phyloP scores from a whole-genome alignment of 164 flowering plant species.

The Dillenia suffruticosa region DNA sequence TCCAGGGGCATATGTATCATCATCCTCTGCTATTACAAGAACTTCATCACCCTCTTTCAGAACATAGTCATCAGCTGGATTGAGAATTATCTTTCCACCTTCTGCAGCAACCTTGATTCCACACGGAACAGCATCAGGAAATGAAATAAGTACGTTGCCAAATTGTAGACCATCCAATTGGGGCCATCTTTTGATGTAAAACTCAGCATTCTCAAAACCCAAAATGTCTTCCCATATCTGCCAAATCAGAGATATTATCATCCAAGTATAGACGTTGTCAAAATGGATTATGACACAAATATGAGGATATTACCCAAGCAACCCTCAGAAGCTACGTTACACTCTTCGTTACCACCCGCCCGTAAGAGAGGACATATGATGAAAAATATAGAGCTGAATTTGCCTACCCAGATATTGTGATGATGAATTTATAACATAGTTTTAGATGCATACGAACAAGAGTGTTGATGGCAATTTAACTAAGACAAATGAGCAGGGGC shows the following conservation, averaged over 20 bases:
- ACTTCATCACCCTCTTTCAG: slow-evolving; percentile 82
- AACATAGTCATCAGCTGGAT: slow-evolving; percentile 75
- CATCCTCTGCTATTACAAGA: slow-evolving; percentile 95
- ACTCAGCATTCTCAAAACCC: slow-evolving; percentile 96
- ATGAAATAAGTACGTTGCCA: slow-evolving; percentile 71
- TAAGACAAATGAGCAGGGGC: no score
- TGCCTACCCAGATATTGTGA: no score
- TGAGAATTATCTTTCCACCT: slow-evolving; percentile 72
- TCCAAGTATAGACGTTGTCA: no score
- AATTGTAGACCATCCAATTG: slow-evolving; percentile 69
- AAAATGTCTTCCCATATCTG: slow-evolving; percentile 98
- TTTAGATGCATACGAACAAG: no score
- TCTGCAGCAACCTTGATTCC: slow-evolving; percentile 84
- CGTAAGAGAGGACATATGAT: no score
- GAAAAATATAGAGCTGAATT: no score
- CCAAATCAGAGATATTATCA: not conserved
- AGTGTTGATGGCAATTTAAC: no score
- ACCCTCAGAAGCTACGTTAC: no score
- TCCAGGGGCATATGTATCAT: slow-evolving; percentile 78
- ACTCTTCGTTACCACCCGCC: no score
- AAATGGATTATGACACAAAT: no score
- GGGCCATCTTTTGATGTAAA: slow-evolving; percentile 94
- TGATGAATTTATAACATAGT: no score
- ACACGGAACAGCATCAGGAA: slow-evolving; percentile 94
- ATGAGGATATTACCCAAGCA: no score